These are phyloP conservation scores for Lichtheimia hyalospora DNA, from an alignment of 371 early-diverging fungal species.

Conservation along the genomic window DNA sequence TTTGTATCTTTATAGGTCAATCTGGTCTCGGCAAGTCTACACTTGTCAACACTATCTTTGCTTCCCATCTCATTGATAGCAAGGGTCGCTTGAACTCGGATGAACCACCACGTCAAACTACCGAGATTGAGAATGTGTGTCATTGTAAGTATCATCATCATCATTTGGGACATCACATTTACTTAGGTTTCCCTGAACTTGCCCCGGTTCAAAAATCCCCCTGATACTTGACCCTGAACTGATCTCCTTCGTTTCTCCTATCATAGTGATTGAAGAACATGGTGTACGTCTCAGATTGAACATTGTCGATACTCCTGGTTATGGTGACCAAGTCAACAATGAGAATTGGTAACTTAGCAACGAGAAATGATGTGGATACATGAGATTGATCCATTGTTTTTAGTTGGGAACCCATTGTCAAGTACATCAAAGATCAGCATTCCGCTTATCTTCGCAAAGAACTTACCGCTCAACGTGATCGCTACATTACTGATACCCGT, in stretches of 20 bases:
- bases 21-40: constrained; percentile 98
- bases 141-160: constrained; percentile 54
- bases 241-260: constrained; percentile 6
- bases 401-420: constrained; percentile 84
- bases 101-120: constrained; percentile 79
- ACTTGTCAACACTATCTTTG: constrained; percentile 92
- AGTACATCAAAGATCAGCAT: constrained; percentile 90
- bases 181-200: background rate
- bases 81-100: constrained; percentile 73
- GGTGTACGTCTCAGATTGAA: constrained; percentile 78
- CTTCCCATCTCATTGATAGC: constrained; percentile 78
- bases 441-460: constrained; percentile 84
- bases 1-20: constrained; percentile 65
- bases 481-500: constrained; percentile 78
- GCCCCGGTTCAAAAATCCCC: background rate
- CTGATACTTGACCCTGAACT: background rate
- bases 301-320: constrained; percentile 79
- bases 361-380: background rate
- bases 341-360: constrained; percentile 64
- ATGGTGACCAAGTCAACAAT: constrained; percentile 82
- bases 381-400: background rate
- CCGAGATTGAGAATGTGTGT: constrained; percentile 79
- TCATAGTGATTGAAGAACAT: constrained; percentile 76
- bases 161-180: background rate
- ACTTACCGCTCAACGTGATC: constrained; percentile 78